phyloP scores from a whole-genome alignment of 148 eudicot species.

The Selenicereus undatus region DNA sequence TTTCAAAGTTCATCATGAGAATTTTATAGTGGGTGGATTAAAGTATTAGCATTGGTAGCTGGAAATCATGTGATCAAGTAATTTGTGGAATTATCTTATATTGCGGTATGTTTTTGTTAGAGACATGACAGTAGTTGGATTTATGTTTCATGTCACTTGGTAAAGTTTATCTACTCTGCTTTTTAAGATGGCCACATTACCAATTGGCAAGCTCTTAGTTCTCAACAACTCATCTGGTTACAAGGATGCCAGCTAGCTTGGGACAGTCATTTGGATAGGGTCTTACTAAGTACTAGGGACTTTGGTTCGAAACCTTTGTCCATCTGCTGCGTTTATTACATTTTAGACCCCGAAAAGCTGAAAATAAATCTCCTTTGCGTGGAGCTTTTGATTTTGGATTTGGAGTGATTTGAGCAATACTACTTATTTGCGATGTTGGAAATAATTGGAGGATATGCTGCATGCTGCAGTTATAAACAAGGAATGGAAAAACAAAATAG shows the following conservation, averaged over 20 bases:
- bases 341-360: no score
- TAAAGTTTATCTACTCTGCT: not conserved
- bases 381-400: not conserved
- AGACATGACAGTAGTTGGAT: not conserved
- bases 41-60: not conserved
- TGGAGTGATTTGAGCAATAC: not conserved
- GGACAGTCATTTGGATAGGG: not conserved
- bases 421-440: not conserved
- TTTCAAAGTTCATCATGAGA: not conserved
- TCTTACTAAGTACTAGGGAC: not conserved
- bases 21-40: not conserved
- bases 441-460: not conserved
- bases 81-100: not conserved
- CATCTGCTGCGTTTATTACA: not conserved
- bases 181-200: not conserved
- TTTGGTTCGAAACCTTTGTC: not conserved
- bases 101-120: not conserved
- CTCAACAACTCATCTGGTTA: not conserved
- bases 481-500: not conserved
- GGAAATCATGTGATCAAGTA: constrained; percentile 1
- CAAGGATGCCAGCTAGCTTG: not conserved
- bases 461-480: not conserved
- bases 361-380: not conserved
- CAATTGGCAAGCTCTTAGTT: not conserved
- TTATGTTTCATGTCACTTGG: not conserved